Percentiles rank a stretch among this genome's conserved stretches.
Evolutionary conservation across 1,284 basidiomycete genomes (phyloP).

Genomic region (Cystobasidium pallidum): DNA sequence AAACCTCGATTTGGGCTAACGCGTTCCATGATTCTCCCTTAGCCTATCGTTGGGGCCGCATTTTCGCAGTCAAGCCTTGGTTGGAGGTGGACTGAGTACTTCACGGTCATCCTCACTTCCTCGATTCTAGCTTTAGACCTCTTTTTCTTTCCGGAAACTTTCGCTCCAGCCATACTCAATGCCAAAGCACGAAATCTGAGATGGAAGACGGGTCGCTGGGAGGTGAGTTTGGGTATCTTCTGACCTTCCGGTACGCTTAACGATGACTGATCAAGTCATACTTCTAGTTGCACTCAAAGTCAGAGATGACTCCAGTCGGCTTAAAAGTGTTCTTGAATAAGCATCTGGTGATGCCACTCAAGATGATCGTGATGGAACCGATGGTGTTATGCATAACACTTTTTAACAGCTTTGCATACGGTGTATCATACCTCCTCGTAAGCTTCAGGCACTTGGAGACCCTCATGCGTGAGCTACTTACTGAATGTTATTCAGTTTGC

Average conservation of each 20-base stretch:
- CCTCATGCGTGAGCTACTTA: too few relatives aligned
- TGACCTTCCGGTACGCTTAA: background rate
- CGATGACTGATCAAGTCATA: background rate
- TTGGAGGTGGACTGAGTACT: conserved; percentile 57
- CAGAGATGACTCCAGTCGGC: conserved; percentile 53
- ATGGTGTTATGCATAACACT: conserved; percentile 51
- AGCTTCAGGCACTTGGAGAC: background rate
- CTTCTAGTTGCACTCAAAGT: conserved; percentile 39
- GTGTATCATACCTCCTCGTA: conserved; percentile 41
- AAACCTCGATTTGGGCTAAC: background rate
- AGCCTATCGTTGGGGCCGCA: conserved; percentile 63
- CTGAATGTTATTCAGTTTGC: conserved; percentile 51
- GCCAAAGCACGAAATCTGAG: conserved; percentile 57
- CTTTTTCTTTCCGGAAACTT: conserved; percentile 63
- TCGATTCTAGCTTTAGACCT: conserved; percentile 61
- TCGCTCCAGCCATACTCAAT: conserved; percentile 47
- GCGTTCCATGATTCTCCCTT: conserved; percentile 50
- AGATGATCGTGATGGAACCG: conserved; percentile 55
- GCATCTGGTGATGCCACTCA: conserved; percentile 54
- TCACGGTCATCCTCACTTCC: conserved; percentile 53
- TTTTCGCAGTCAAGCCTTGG: conserved; percentile 59
- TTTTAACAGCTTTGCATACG: conserved; percentile 53
- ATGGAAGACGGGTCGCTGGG: conserved; percentile 59
- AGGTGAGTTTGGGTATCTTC: conserved; percentile 41
- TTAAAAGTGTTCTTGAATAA: conserved; percentile 53